Base-by-base conservation (phyloP, 75 land plant genomes). In the Pinus taeda region DNA sequence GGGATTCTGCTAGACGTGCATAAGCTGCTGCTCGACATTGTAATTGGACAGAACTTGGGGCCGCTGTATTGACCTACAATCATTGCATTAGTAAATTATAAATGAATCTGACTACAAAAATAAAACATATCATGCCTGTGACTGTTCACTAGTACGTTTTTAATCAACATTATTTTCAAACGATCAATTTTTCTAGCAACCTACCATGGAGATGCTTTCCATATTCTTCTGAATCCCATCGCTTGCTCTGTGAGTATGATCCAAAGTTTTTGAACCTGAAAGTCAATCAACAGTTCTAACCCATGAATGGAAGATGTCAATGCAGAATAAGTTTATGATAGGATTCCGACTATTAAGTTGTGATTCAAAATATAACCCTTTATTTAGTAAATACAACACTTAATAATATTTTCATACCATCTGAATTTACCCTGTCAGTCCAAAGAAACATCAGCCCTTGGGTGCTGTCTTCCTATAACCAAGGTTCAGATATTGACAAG, bases 21-120 rank as follows among this genome's bases (percentile, higher is more conserved):
- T 74, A 91, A 5, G 87, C 77, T 57, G 81, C 80, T 75, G 91
- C 93, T 85, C 81, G 83, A 67, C 85, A 76, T 21, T 86, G 87
- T 74, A 87, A 29, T 66, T 59, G 49, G 15, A 76, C 33, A 69
- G 72, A 39, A 69, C 53, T 69, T 42, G 72, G 13, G 53, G 53
- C 22, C 39, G n/a, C 72, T 45, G n/a, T 69, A 37, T 69, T 39
- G 20, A 69, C 49, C 72, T 69, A 39, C 72, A 42, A n/a, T 39
- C 22, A 33, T 15, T 15, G 20, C 30, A 69, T 69, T 42, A 42
- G 45, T 69, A n/a, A 33, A 65, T 33, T 65, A 37, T 65, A 2
- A 2, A 65, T 15, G 33, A 33, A 15, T 13, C 36, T 17, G 17
- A 65, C 55, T 49, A 49, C 11, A 49, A 15, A 65, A 17, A 1